phyloP scores from a whole-genome alignment of 2,329 filamentous ascomycete species.

The Stenocarpella maydis region DNA sequence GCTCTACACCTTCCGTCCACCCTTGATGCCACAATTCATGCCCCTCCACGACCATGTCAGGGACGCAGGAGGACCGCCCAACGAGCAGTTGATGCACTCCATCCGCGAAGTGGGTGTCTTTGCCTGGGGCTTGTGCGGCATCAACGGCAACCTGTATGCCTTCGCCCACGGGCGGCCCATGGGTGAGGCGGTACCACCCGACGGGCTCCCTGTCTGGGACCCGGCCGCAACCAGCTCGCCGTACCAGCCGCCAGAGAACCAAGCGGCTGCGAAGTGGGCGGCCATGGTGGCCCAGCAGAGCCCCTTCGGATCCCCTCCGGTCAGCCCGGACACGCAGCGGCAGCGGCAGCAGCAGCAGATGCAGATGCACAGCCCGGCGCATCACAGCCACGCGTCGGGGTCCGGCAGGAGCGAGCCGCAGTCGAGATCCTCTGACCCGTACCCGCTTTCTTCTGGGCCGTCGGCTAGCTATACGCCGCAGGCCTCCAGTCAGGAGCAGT shows the following conservation, averaged over 20 bases:
- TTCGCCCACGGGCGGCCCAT: conserved; percentile 69
- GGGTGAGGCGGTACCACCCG: conserved; percentile 69
- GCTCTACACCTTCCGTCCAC: conserved; percentile 54
- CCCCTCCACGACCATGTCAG: conserved; percentile 54
- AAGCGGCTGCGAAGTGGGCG: conserved; percentile 43
- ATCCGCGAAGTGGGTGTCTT: conserved; percentile 90
- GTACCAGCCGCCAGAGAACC: conserved; percentile 49
- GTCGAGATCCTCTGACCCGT: background rate
- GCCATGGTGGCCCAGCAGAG: conserved; percentile 26
- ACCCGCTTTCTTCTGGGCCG: background rate
- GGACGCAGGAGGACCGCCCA: conserved; percentile 60
- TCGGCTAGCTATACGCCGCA: background rate
- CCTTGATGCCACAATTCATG: conserved; percentile 54
- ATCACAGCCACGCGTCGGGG: background rate
- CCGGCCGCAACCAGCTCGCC: conserved; percentile 46
- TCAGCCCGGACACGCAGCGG: conserved; percentile 2
- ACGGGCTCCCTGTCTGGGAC: conserved; percentile 69
- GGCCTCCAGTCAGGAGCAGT: background rate
- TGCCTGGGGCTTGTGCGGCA: conserved; percentile 82
- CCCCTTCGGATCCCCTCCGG: background rate
- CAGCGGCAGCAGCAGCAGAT: conserved; percentile 25
- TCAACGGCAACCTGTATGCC: conserved; percentile 76
- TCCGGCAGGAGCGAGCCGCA: conserved; percentile 10
- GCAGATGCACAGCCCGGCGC: background rate
- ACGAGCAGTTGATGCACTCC: conserved; percentile 75